A percentile compares a stretch with the other conserved stretches of the same genome.
Evolutionary conservation across 2,329 filamentous ascomycete genomes (phyloP).

Genomic region (Pyrenophora tritici-repentis): DNA sequence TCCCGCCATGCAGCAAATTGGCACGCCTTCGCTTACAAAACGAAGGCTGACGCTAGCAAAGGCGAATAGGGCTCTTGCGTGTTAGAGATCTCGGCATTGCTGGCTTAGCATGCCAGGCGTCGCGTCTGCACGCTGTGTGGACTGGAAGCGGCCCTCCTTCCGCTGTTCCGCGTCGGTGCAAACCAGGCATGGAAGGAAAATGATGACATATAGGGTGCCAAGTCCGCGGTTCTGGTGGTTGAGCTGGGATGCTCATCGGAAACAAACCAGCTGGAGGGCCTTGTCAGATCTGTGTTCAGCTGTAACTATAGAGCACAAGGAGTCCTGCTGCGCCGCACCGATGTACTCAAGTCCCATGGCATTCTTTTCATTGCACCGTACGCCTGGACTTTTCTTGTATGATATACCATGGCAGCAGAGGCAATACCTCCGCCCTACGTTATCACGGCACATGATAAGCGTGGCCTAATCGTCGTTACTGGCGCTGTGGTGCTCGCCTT

Average conservation of each 20-base stretch:
- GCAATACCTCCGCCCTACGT: constrained; percentile 34
- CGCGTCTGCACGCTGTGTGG: background rate
- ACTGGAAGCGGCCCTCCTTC: background rate
- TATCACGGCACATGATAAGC: constrained; percentile 39
- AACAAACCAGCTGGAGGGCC: background rate
- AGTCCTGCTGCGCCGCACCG: background rate
- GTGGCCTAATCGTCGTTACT: constrained; percentile 41
- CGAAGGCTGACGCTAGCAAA: constrained; percentile 1
- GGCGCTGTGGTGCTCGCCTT: constrained; percentile 36
- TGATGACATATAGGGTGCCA: background rate
- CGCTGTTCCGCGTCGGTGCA: constrained; percentile 1
- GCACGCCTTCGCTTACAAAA: background rate
- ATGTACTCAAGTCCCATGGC: constrained; percentile 1
- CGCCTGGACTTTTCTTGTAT: constrained; percentile 6
- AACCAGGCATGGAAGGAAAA: background rate
- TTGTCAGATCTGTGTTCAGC: constrained; percentile 2
- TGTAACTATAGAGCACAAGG: constrained; percentile 2
- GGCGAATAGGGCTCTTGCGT: constrained; percentile 1
- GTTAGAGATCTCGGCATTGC: constrained; percentile 2
- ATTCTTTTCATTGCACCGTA: background rate
- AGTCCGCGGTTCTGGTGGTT: constrained; percentile 3
- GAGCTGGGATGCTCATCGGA: background rate
- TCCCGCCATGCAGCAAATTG: background rate
- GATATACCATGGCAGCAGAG: constrained; percentile 24
- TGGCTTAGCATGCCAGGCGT: constrained; percentile 1